phyloP scores from a whole-genome alignment of 257 asterid genomes.

The Solanum chiquidenum region DNA sequence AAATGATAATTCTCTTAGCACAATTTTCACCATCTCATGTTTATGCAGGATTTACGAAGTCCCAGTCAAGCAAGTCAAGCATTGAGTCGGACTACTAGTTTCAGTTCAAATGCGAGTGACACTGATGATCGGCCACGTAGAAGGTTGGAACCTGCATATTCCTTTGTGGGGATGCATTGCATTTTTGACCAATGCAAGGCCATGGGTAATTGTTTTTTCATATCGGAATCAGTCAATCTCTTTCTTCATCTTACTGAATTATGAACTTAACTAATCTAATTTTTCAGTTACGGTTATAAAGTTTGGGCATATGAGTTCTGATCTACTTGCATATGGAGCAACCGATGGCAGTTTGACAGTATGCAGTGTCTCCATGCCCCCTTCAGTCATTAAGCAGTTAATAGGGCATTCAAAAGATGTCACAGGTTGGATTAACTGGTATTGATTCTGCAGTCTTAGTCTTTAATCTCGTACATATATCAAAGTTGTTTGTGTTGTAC shows the following conservation, averaged over 20 bases:
- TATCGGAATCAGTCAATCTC: background rate
- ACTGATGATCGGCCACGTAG: slow-evolving; percentile 56
- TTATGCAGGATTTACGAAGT: slow-evolving; percentile 50
- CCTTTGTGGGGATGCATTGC: slow-evolving; percentile 99
- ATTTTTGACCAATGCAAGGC: slow-evolving; percentile 97
- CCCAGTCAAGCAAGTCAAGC: slow-evolving; percentile 31
- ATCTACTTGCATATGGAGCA: slow-evolving; percentile 97
- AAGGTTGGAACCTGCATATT: slow-evolving; percentile 86
- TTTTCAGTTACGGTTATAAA: slow-evolving; percentile 80
- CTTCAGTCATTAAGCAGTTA: slow-evolving; percentile 63
- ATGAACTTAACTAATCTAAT: slow-evolving; percentile 5
- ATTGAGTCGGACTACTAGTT: slow-evolving; percentile 58
- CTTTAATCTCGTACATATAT: slow-evolving; percentile 2
- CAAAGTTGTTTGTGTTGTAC: background rate
- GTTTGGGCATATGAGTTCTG: slow-evolving; percentile 95
- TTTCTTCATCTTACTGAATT: background rate
- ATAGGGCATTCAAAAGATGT: slow-evolving; percentile 94
- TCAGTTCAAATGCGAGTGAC: slow-evolving; percentile 67
- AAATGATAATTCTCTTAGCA: background rate
- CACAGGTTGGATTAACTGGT: slow-evolving; percentile 87
- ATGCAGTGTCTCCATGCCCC: slow-evolving; percentile 62
- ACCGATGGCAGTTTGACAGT: slow-evolving; percentile 92
- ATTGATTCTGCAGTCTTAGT: slow-evolving; percentile 26
- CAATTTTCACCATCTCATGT: background rate
- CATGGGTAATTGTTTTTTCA: slow-evolving; percentile 55